Percentiles rank a stretch among this genome's conserved stretches.
phyloP scores from a whole-genome alignment of 805 yeast genomes.

The Suhomyces tanzawaensis region DNA sequence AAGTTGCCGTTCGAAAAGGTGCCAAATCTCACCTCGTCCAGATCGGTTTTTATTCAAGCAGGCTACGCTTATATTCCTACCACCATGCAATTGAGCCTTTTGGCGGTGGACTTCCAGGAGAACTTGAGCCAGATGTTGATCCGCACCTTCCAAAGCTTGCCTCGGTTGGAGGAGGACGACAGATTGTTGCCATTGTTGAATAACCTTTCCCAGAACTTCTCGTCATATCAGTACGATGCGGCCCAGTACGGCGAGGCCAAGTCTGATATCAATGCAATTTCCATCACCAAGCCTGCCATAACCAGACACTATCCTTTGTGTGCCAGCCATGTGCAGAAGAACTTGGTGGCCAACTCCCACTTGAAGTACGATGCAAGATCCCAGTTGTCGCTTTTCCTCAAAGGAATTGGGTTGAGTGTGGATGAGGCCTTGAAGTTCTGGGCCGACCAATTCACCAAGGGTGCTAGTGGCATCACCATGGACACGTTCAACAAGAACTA shows the following conservation, averaged over 20 bases:
- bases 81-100: constrained; percentile 67
- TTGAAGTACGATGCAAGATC: constrained; percentile 81
- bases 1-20: constrained; percentile 88
- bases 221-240: constrained; percentile 51
- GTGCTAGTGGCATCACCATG: constrained; percentile 47
- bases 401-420: constrained; percentile 82
- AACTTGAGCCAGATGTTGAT: constrained; percentile 52
- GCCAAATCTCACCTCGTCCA: constrained; percentile 67
- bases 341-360: constrained; percentile 62
- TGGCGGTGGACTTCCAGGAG: constrained; percentile 65
- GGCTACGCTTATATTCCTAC: constrained; percentile 89
- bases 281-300: constrained; percentile 54
- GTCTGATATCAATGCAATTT: constrained; percentile 56
- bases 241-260: constrained; percentile 22
- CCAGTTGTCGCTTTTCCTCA: constrained; percentile 79
- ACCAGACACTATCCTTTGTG: constrained; percentile 79
- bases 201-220: constrained; percentile 60
- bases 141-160: constrained; percentile 71
- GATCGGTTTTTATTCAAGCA: constrained; percentile 60
- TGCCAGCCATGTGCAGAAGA: constrained; percentile 62
- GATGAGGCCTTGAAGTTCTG: constrained; percentile 90
- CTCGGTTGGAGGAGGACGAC: constrained; percentile 88
- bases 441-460: constrained; percentile 66
- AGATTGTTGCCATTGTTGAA: constrained; percentile 79
- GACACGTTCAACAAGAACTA: constrained; percentile 88